These are phyloP conservation scores for Phialophora tarda DNA, from an alignment of 2,329 filamentous ascomycete genomes.

Conservation along the genomic window DNA sequence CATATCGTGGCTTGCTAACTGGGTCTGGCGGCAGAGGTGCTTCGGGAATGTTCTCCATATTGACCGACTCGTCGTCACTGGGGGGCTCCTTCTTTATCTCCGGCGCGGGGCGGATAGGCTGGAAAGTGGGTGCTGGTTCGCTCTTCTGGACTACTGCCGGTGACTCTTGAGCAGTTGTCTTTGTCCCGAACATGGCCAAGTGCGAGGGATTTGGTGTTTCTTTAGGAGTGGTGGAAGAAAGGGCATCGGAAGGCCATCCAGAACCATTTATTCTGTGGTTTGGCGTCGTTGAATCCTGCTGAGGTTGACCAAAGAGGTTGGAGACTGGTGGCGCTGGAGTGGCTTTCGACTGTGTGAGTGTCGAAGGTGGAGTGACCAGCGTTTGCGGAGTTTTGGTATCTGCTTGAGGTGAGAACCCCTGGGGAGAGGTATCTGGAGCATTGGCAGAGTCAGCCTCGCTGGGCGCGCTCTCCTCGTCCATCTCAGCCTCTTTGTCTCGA, in stretches of 20 bases:
- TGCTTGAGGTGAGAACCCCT: slow-evolving; percentile 15
- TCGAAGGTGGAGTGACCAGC: slow-evolving; percentile 38
- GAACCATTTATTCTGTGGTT: slow-evolving; percentile 43
- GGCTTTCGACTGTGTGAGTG: slow-evolving; percentile 37
- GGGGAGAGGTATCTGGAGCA: slow-evolving; percentile 20
- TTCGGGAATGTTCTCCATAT: slow-evolving; percentile 44
- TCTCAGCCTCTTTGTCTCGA: slow-evolving; percentile 41
- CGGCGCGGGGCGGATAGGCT: slow-evolving; percentile 38
- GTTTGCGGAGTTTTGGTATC: slow-evolving; percentile 25
- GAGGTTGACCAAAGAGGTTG: slow-evolving; percentile 45
- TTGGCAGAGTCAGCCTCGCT: slow-evolving; percentile 30
- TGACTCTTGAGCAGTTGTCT: slow-evolving; percentile 39
- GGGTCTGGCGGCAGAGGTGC: slow-evolving; percentile 55
- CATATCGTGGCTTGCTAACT: slow-evolving; percentile 54
- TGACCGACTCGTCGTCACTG: slow-evolving; percentile 42
- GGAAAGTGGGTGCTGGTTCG: slow-evolving; percentile 39
- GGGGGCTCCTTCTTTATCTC: slow-evolving; percentile 46
- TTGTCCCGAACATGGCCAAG: slow-evolving; percentile 44
- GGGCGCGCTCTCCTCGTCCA: slow-evolving; percentile 36
- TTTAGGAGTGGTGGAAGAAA: slow-evolving; percentile 39
- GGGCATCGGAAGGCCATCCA: slow-evolving; percentile 33
- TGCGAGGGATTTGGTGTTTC: slow-evolving; percentile 41
- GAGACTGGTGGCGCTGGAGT: slow-evolving; percentile 43
- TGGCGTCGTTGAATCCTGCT: slow-evolving; percentile 38
- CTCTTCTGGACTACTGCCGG: slow-evolving; percentile 43